These are phyloP conservation scores for Emericellopsis atlantica DNA, from an alignment of 2,329 filamentous ascomycete genomes.

Conservation along the genomic window DNA sequence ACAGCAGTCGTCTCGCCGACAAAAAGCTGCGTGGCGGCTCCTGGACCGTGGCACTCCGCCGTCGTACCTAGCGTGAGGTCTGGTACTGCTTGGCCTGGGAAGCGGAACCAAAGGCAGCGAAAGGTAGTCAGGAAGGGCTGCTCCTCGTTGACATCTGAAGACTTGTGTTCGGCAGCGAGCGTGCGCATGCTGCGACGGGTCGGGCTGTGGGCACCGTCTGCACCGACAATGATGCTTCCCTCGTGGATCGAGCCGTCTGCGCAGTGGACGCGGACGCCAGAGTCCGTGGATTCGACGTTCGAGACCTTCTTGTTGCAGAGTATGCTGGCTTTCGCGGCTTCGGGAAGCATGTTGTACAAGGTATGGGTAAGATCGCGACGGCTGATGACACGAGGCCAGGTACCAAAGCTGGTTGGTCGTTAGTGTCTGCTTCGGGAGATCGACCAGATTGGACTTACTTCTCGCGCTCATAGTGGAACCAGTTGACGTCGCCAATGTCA, in stretches of 20 bases:
- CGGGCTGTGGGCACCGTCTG: slow-evolving; percentile 10
- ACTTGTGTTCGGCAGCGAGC: slow-evolving; percentile 9
- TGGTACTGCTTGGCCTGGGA: slow-evolving; percentile 8
- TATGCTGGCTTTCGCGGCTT: not conserved
- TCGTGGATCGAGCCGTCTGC: not conserved
- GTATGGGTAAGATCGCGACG: slow-evolving; percentile 2
- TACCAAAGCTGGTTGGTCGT: slow-evolving; percentile 1
- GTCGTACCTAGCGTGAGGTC: not conserved
- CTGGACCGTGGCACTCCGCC: slow-evolving; percentile 1
- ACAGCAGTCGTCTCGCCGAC: slow-evolving; percentile 8
- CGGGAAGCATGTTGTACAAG: slow-evolving; percentile 1
- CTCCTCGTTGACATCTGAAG: slow-evolving; percentile 9
- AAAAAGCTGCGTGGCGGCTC: slow-evolving; percentile 8
- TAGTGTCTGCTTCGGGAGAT: not conserved
- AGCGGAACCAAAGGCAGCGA: slow-evolving; percentile 19
- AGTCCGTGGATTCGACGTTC: not conserved
- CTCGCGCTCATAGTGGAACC: slow-evolving; percentile 10
- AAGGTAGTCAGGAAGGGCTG: slow-evolving; percentile 17
- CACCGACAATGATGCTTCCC: slow-evolving; percentile 7
- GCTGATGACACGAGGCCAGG: not conserved
- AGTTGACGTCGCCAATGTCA: slow-evolving; percentile 10
- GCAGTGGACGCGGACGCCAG: slow-evolving; percentile 2
- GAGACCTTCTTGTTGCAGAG: slow-evolving; percentile 1
- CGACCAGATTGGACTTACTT: slow-evolving; percentile 7
- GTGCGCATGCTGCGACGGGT: slow-evolving; percentile 10